A percentile compares a stretch with the other conserved stretches of the same genome.
These are phyloP conservation scores for Schizochytrium sp. DNA, from an alignment of 108 stramenopile genomes.

Conservation along the genomic window DNA sequence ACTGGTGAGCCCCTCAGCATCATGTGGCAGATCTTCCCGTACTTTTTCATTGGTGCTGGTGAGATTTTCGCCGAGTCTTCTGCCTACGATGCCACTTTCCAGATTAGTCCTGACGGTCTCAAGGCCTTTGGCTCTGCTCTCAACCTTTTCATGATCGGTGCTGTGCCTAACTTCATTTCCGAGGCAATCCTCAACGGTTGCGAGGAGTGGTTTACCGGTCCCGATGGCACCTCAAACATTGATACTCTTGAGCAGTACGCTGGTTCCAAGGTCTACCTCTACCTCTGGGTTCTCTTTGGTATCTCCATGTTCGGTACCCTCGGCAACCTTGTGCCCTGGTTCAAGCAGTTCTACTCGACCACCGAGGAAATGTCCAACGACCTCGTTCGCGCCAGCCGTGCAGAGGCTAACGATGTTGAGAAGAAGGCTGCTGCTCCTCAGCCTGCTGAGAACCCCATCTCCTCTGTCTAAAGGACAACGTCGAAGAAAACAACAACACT, in stretches of 20 bases:
- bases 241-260: constrained; percentile 79
- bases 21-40: constrained; percentile 83
- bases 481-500: no score
- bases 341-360: background rate
- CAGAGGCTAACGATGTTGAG: no score
- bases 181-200: constrained; percentile 81
- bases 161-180: constrained; percentile 84
- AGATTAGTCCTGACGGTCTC: constrained; percentile 80
- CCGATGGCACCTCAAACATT: constrained; percentile 76
- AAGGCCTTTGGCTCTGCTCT: constrained; percentile 83
- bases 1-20: constrained; percentile 79
- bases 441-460: no score
- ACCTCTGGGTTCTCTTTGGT: constrained; percentile 79
- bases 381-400: background rate
- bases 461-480: no score
- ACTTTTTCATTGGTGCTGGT: constrained; percentile 84
- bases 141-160: constrained; percentile 86
- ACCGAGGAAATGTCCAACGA: constrained; percentile 10
- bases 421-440: no score
- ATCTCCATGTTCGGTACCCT: constrained; percentile 80
- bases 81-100: constrained; percentile 87
- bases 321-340: constrained; percentile 77
- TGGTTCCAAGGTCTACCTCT: constrained; percentile 79
- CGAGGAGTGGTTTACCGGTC: constrained; percentile 79
- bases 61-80: constrained; percentile 87